These are phyloP conservation scores for Groenewaldozyma auringiensis DNA, from an alignment of 1,139 yeast genomes.

Conservation along the genomic window DNA sequence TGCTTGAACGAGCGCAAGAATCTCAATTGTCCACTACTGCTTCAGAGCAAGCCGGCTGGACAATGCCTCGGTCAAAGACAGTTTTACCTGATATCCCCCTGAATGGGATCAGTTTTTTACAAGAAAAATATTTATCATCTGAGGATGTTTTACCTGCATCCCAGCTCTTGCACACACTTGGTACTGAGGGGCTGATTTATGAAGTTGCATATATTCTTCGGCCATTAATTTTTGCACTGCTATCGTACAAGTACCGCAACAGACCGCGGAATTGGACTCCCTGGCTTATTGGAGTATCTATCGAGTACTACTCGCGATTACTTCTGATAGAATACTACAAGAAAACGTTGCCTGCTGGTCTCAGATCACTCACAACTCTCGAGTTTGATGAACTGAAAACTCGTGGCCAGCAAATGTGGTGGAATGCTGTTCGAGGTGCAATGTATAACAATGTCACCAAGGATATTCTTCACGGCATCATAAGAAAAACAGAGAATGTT, in stretches of 20 bases:
- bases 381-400: constrained; percentile 31
- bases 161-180: constrained; percentile 26
- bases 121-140: constrained; percentile 24
- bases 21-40: too few species aligned
- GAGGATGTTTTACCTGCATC: constrained; percentile 32
- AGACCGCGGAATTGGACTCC: constrained; percentile 33
- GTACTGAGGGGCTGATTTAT: constrained; percentile 24
- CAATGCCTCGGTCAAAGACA: constrained; percentile 30
- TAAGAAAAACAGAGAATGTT: constrained; percentile 21
- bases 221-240: constrained; percentile 33
- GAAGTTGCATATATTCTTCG: constrained; percentile 33
- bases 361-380: constrained; percentile 26
- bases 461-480: constrained; percentile 25
- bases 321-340: constrained; percentile 19
- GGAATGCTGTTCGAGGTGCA: constrained; percentile 38
- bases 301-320: constrained; percentile 30
- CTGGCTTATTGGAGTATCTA: constrained; percentile 33
- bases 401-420: constrained; percentile 29
- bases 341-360: constrained; percentile 24
- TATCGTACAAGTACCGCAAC: constrained; percentile 24
- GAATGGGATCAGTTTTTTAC: constrained; percentile 24
- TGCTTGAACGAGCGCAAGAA: constrained; percentile 33
- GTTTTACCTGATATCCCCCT: constrained; percentile 23
- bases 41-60: constrained; percentile 16
- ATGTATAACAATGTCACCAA: constrained; percentile 32